Conservation (phyloP, 2,329 filamentous ascomycete genomes). For the Leptographium galeiforme region DNA sequence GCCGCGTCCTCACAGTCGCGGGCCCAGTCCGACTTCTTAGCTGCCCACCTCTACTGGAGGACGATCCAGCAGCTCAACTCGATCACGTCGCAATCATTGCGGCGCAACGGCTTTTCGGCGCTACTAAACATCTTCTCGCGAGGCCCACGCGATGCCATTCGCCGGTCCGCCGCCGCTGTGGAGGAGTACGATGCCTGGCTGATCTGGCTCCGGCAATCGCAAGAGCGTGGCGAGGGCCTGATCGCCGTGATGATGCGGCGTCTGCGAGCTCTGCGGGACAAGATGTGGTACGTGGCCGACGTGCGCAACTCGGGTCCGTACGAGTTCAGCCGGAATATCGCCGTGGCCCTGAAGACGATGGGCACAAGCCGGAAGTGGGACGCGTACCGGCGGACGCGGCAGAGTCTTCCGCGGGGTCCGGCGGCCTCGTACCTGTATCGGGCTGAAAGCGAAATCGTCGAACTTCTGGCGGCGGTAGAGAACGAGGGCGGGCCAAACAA, state of each 20-base stretch:
- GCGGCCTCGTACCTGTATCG: constrained; percentile 58
- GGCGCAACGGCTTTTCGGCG: constrained; percentile 55
- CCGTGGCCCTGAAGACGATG: constrained; percentile 84
- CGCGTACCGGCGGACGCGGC: constrained; percentile 35
- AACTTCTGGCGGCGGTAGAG: constrained; percentile 68
- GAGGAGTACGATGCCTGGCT: constrained; percentile 73
- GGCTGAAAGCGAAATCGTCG: constrained; percentile 73
- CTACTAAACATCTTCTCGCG: constrained; percentile 62
- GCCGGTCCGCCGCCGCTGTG: constrained; percentile 56
- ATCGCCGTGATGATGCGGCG: constrained; percentile 64
- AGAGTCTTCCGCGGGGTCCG: constrained; percentile 31
- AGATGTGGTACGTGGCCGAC: constrained; percentile 98
- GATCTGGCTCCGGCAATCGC: constrained; percentile 69
- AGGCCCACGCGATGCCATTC: constrained; percentile 55
- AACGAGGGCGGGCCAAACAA: constrained; percentile 89
- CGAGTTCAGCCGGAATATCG: constrained; percentile 74
- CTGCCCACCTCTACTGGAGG: constrained; percentile 74
- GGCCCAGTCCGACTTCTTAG: constrained; percentile 68
- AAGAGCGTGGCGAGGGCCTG: constrained; percentile 61
- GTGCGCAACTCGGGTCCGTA: constrained; percentile 83
- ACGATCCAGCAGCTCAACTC: constrained; percentile 61
- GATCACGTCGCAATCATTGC: constrained; percentile 46
- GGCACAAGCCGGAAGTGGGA: constrained; percentile 36
- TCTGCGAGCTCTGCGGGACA: constrained; percentile 68
- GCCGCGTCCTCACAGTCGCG: constrained; percentile 66